A percentile compares a stretch with the other conserved stretches of the same genome.
Evolutionary conservation across 768 basidiomycete genomes (phyloP).

Genomic region (Imleria badia): DNA sequence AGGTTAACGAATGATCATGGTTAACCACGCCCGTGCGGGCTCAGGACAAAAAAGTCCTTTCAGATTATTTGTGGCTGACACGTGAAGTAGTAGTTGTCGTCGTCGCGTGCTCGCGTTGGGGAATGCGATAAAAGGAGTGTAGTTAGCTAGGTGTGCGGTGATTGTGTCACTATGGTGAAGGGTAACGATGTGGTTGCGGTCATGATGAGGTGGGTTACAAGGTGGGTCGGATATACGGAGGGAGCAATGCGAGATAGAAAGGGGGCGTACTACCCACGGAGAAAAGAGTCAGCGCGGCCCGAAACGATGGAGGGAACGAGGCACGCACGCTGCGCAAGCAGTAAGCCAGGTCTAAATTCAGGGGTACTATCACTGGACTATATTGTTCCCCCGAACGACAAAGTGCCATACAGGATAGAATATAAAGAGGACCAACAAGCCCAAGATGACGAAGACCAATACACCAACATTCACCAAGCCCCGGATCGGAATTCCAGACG

Average conservation of each 20-base stretch:
- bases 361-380: constrained; percentile 15
- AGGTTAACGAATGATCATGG: not conserved
- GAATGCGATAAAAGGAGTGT: constrained; percentile 1
- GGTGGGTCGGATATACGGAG: not conserved
- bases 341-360: not conserved
- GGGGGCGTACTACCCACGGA: not conserved
- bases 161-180: not conserved
- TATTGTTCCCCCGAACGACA: not conserved
- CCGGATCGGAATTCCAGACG: constrained; percentile 36
- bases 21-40: not conserved
- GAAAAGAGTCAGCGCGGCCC: not conserved
- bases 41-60: not conserved
- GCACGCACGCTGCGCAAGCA: constrained; percentile 9
- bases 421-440: constrained; percentile 73
- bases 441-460: constrained; percentile 58
- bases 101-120: not conserved
- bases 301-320: not conserved
- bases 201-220: not conserved
- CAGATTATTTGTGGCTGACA: constrained; percentile 15
- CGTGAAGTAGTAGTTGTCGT: not conserved
- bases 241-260: constrained; percentile 5
- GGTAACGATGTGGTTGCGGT: not conserved
- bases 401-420: constrained; percentile 70
- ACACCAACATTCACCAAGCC: constrained; percentile 71
- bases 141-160: not conserved